Percentiles rank a stretch among this genome's conserved stretches.
These are phyloP conservation scores for Epichloe sibirici DNA, from an alignment of 2,329 filamentous ascomycete genomes.

Conservation along the genomic window DNA sequence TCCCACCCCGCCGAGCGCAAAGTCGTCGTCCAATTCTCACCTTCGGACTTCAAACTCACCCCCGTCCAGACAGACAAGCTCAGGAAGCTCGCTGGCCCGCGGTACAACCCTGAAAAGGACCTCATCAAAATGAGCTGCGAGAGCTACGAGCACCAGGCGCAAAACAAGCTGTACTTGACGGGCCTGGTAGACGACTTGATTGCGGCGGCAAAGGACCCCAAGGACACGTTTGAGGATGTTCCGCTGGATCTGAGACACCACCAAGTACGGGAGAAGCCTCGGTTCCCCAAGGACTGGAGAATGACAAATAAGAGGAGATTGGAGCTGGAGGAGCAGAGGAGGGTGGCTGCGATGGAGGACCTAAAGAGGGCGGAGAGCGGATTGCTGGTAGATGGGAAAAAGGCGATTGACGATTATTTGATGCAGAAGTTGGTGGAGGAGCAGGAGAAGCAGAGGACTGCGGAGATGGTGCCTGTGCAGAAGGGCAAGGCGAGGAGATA, in stretches of 20 bases:
- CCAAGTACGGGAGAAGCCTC: conserved; percentile 51
- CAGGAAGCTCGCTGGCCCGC: conserved; percentile 71
- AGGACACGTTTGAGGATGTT: conserved; percentile 76
- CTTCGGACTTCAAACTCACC: conserved; percentile 58
- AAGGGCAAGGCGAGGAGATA: conserved; percentile 9
- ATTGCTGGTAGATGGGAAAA: conserved; percentile 44
- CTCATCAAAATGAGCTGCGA: conserved; percentile 85
- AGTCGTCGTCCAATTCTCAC: conserved; percentile 83
- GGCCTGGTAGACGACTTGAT: conserved; percentile 66
- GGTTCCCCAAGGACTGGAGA: conserved; percentile 74
- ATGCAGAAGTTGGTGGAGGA: conserved; percentile 22
- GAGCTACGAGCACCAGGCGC: conserved; percentile 73
- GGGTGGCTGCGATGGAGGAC: conserved; percentile 40
- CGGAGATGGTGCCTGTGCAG: conserved; percentile 17
- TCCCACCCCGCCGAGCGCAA: conserved; percentile 83
- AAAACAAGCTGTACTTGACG: conserved; percentile 92
- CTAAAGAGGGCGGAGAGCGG: conserved; percentile 39
- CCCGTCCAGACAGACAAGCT: conserved; percentile 63
- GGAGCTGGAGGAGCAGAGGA: conserved; percentile 51
- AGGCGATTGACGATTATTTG: conserved; percentile 30
- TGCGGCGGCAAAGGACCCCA: conserved; percentile 60
- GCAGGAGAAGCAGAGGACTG: conserved; percentile 20
- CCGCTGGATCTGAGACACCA: conserved; percentile 84
- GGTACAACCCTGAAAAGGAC: conserved; percentile 77
- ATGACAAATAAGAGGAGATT: conserved; percentile 57